Evolutionary conservation across 257 asterid genomes (phyloP).

Genomic region (Eucommia ulmoides): DNA sequence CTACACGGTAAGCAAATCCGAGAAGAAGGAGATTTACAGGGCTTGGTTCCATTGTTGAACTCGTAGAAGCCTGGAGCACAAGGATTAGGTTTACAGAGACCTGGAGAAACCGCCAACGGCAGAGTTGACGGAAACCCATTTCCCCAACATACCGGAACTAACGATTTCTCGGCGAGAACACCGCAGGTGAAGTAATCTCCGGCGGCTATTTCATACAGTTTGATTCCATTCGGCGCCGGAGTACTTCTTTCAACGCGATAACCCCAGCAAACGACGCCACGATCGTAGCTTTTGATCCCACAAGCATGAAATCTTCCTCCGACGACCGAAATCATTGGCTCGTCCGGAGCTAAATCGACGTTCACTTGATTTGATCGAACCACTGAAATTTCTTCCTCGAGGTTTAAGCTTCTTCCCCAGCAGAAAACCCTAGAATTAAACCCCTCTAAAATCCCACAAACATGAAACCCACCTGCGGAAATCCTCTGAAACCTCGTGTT

Average conservation of each 20-base stretch:
- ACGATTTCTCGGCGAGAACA: conserved; percentile 45
- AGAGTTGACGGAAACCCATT: conserved; percentile 51
- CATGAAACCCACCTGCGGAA: conserved; percentile 90
- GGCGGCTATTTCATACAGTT: conserved; percentile 67
- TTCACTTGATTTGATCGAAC: conserved; percentile 30
- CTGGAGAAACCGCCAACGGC: conserved; percentile 66
- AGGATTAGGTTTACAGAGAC: conserved; percentile 39
- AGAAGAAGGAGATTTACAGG: conserved; percentile 49
- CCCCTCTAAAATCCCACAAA: conserved; percentile 76
- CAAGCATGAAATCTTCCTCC: conserved; percentile 84
- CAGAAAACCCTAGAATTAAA: conserved; percentile 39
- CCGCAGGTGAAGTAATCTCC: conserved; percentile 94
- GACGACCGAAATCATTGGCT: conserved; percentile 57
- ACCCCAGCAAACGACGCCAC: conserved; percentile 84
- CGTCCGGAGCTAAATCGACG: conserved; percentile 41
- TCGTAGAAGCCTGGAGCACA: conserved; percentile 47
- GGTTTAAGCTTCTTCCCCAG: conserved; percentile 69
- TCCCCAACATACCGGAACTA: conserved; percentile 85
- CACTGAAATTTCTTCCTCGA: conserved; percentile 33
- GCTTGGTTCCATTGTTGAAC: conserved; percentile 34
- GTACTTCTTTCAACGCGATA: conserved; percentile 50
- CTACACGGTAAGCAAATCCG: conserved; percentile 70
- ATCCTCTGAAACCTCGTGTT: conserved; percentile 41
- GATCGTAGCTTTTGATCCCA: conserved; percentile 58
- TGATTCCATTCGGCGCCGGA: conserved; percentile 57